Conservation (phyloP, 176 grass and related monocot genomes). For the Phoenix dactylifera region DNA sequence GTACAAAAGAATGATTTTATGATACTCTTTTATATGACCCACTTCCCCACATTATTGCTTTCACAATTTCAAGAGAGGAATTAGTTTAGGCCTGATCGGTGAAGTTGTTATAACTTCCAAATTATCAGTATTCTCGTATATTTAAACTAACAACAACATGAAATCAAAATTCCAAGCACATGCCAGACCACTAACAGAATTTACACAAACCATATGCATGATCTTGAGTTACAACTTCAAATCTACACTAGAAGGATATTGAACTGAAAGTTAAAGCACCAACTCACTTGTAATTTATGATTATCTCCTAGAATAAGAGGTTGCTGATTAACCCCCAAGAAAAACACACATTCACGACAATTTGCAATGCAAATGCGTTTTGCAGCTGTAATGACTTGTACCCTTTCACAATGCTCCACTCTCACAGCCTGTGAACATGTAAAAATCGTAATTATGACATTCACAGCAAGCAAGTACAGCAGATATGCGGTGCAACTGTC, state of each 20-base stretch:
- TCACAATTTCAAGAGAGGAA: too few species aligned
- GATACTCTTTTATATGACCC: too few species aligned
- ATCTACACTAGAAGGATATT: background rate
- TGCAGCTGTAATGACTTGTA: slow-evolving; percentile 23
- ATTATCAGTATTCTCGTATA: too few species aligned
- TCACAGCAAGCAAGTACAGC: background rate
- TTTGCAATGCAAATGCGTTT: slow-evolving; percentile 27
- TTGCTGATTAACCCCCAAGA: slow-evolving; percentile 20
- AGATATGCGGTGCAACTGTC: too few species aligned
- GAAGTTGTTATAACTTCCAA: too few species aligned
- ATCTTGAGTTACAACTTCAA: background rate
- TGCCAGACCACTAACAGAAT: too few species aligned
- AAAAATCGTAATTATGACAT: background rate
- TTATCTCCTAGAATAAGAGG: slow-evolving; percentile 28
- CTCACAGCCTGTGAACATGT: slow-evolving; percentile 14
- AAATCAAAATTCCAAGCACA: too few species aligned
- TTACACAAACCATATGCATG: too few species aligned
- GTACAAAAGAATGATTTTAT: too few species aligned
- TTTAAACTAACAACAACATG: too few species aligned
- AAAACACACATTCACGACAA: slow-evolving; percentile 25
- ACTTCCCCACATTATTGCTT: too few species aligned
- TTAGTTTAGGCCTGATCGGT: too few species aligned
- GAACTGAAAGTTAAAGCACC: background rate
- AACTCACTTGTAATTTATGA: slow-evolving; percentile 21
- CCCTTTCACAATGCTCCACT: slow-evolving; percentile 31